Base-by-base conservation (phyloP, 139 green algal species). In the Yamagishiella unicocca region DNA sequence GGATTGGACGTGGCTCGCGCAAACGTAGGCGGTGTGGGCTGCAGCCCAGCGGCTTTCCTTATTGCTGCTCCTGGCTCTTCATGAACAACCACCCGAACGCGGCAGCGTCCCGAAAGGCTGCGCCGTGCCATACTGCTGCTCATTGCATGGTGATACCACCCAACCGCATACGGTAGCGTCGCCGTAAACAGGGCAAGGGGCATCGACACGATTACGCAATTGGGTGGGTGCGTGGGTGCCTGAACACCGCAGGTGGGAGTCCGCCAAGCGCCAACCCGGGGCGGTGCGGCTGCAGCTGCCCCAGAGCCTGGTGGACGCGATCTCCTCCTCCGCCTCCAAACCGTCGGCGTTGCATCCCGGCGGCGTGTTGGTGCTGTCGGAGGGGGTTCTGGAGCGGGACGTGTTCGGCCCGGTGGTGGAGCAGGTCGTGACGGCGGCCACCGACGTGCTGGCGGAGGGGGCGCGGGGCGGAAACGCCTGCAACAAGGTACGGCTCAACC, bases 211-310 rank as follows among this genome's bases (percentile, higher is more conserved):
- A n/a, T n/a, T n/a, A n/a, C n/a, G n/a, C n/a, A n/a, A n/a, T n/a
- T n/a, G n/a, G n/a, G n/a, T n/a, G n/a, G n/a, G n/a, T n/a, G n/a
- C n/a, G n/a, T n/a, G n/a, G n/a, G n/a, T n/a, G n/a, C n/a, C n/a
- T n/a, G n/a, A n/a, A n/a, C n/a, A n/a, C n/a, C n/a, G n/a, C n/a
- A 62, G 62, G 61, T 85, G 79, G 79, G 79, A 85, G 62, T 27
- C 19, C 19, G 31, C 22, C 42, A 85, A 85, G 58, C 61, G 79
- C 21, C 40, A 64, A 4, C 35, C n/a, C 38, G 19, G 40, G 2
- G 37, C 79, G 5, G 38, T 85, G 58, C 2, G 2, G 19, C 79
- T 85, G 61, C 61, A 76, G 79, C 79, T 85, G 25, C 62, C 54
- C 27, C 61, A 38, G 14, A 43, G 12, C 25, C 78, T 84, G 12